phyloP scores from a whole-genome alignment of 768 basidiomycete species.

The Mycena pura region DNA sequence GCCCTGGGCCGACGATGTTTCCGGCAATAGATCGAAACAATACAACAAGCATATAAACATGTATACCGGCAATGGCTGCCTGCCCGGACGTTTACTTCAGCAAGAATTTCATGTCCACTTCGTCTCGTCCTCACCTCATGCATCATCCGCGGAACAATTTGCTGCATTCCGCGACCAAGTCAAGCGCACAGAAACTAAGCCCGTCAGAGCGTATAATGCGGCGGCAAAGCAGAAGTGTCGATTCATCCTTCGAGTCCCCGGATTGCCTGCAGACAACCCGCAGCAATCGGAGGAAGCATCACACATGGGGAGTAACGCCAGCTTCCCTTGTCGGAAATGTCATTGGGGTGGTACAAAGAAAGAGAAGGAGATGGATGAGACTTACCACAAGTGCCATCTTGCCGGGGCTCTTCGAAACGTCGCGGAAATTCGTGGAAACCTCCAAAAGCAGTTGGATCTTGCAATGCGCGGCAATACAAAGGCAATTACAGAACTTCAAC shows the following conservation, averaged over 20 bases:
- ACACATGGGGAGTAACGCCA: slow-evolving; percentile 21
- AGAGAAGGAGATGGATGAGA: slow-evolving; percentile 3
- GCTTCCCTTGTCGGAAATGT: slow-evolving; percentile 21
- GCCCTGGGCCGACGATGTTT: too few relatives aligned
- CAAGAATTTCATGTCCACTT: too few relatives aligned
- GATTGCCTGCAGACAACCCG: slow-evolving; percentile 27
- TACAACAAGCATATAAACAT: too few relatives aligned
- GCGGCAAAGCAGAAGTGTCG: slow-evolving; percentile 3
- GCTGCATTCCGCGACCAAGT: slow-evolving; percentile 8
- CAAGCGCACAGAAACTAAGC: slow-evolving; percentile 12
- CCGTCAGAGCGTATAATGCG: slow-evolving; percentile 12
- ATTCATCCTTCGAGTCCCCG: slow-evolving; percentile 8
- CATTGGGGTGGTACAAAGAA: slow-evolving; percentile 11
- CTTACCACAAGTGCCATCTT: slow-evolving; percentile 18
- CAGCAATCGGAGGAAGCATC: slow-evolving; percentile 26
- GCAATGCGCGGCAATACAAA: slow-evolving; percentile 2
- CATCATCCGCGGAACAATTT: too few relatives aligned
- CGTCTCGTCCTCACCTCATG: slow-evolving; percentile 40
- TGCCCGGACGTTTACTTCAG: too few relatives aligned
- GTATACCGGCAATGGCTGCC: too few relatives aligned
- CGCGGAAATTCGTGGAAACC: neutral
- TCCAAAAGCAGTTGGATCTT: neutral
- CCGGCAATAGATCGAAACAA: too few relatives aligned
- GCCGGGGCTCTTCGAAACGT: neutral
- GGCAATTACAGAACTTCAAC: neutral